Percentiles rank a stretch among this genome's conserved stretches.
phyloP scores from a whole-genome alignment of 2,329 filamentous ascomycete species.

The Diatrype stigma region DNA sequence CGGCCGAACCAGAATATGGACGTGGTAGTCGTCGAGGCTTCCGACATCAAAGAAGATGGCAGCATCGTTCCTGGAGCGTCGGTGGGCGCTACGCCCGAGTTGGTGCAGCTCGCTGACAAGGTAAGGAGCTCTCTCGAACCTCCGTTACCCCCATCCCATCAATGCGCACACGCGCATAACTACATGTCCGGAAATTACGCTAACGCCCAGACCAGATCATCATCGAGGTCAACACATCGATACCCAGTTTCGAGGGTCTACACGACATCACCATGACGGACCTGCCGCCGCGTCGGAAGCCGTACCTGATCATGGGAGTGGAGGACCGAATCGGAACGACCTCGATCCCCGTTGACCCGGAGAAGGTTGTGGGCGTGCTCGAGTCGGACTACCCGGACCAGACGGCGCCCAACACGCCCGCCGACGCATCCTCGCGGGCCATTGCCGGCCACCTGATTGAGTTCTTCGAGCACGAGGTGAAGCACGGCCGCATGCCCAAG shows the following conservation, averaged over 20 bases:
- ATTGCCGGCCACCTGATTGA: slow-evolving; percentile 82
- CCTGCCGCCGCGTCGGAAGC: slow-evolving; percentile 74
- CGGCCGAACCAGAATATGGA: slow-evolving; percentile 71
- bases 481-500: slow-evolving; percentile 68
- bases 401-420: slow-evolving; percentile 68
- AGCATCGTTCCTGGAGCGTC: slow-evolving; percentile 84
- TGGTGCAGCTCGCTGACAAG: slow-evolving; percentile 89
- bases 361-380: slow-evolving; percentile 79
- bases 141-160: too few species aligned
- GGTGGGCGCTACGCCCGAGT: slow-evolving; percentile 79
- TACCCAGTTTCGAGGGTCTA: slow-evolving; percentile 79
- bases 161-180: too few species aligned
- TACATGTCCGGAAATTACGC: too few species aligned
- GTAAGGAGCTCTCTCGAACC: too few species aligned
- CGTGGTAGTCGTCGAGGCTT: slow-evolving; percentile 80
- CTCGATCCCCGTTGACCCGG: slow-evolving; percentile 78
- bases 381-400: slow-evolving; percentile 80
- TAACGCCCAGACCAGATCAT: slow-evolving; percentile 53
- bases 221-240: slow-evolving; percentile 85
- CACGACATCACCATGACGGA: slow-evolving; percentile 92
- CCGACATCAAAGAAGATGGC: slow-evolving; percentile 81
- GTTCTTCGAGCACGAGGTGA: slow-evolving; percentile 78
- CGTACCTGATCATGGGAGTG: slow-evolving; percentile 78
- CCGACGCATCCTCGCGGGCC: slow-evolving; percentile 66
- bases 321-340: slow-evolving; percentile 83